Evolutionary conservation across 1,284 basidiomycete genomes (phyloP), one percentile per base, ranked within the genome.

Genomic region (Sanghuangporus weigelae): DNA sequence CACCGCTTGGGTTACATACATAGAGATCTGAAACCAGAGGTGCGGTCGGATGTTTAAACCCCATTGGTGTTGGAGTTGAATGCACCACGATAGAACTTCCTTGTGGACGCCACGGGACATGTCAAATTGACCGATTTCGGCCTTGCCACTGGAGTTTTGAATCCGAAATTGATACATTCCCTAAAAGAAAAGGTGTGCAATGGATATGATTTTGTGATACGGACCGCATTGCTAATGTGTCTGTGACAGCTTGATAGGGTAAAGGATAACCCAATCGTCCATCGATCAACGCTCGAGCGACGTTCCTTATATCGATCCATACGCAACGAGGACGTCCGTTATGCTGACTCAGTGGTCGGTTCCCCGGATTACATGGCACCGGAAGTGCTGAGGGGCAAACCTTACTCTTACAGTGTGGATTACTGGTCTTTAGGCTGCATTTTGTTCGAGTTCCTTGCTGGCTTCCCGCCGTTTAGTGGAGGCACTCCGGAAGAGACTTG

Each of bases 401-500:
- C 94, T 4, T 99, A 99, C 77, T 91, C 90, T 0, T 97, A 91
- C 74, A 92, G 93, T 0, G 97, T 98, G 62, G 97, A 99, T 77
- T 99, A 94, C 73, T 99, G 97, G 97, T 96, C 94, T 4, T 83
- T 99, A 3, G 97, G 97, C 10, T 99, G 97, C 75, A 99, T 99
- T 71, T 79, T 99, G 35, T 99, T 98, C 78, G 95, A 98, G 77
- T 98, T 98, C 77, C 81, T 98, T n/a, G 87, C 91, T 16, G 95
- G 95, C 23, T 99, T 98, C 79, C 97, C 97, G 10, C 97, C 97
- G 0, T 99, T 99, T 79, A 96, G 93, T 59, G 97, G 97, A 12
- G 87, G 90, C 50, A 95, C 91, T 0, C 92, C 96, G 0, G 96
- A 99, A 71, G 97, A 99, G 77, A 99, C 97, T 0, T 99, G 97